Evolutionary conservation across 371 early-diverging fungal species (phyloP).

Genomic region (Sporodiniella umbellata): DNA sequence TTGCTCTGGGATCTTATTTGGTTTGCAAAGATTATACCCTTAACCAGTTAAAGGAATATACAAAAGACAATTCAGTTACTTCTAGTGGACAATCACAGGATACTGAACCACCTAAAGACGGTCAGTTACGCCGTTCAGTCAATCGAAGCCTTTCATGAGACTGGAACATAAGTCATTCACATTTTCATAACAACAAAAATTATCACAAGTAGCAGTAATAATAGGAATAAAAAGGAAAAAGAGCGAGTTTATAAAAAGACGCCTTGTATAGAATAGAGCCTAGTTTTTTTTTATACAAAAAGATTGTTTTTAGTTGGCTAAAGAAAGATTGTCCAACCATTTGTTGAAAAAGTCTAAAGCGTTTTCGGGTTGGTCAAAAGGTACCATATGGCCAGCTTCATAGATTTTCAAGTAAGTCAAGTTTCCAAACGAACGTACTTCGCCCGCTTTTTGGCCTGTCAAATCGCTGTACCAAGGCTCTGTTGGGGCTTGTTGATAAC

Average conservation of each 20-base stretch:
- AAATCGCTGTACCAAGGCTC: slow-evolving; percentile 48
- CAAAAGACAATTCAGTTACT: slow-evolving; percentile 21
- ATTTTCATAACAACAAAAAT: too few relatives aligned
- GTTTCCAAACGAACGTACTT: slow-evolving; percentile 63
- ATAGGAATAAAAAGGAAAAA: too few relatives aligned
- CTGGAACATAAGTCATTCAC: too few relatives aligned
- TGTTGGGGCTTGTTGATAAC: slow-evolving; percentile 63
- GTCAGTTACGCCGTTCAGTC: background rate
- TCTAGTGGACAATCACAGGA: slow-evolving; percentile 12
- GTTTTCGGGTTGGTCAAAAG: slow-evolving; percentile 59
- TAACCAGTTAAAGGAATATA: slow-evolving; percentile 15
- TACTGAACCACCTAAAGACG: background rate
- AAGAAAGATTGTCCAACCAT: too few relatives aligned
- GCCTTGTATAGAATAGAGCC: too few relatives aligned
- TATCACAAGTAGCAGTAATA: too few relatives aligned
- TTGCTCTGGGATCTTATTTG: slow-evolving; percentile 16
- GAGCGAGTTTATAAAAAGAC: too few relatives aligned
- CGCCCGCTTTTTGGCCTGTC: slow-evolving; percentile 64
- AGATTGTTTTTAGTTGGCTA: too few relatives aligned
- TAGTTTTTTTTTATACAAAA: too few relatives aligned
- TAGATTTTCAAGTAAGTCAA: slow-evolving; percentile 88
- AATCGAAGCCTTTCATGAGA: background rate
- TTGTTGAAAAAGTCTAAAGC: slow-evolving; percentile 64
- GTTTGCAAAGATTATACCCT: slow-evolving; percentile 23
- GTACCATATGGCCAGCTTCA: slow-evolving; percentile 92